Base-by-base conservation (phyloP, 1,284 basidiomycete species). In the Grifola frondosa region DNA sequence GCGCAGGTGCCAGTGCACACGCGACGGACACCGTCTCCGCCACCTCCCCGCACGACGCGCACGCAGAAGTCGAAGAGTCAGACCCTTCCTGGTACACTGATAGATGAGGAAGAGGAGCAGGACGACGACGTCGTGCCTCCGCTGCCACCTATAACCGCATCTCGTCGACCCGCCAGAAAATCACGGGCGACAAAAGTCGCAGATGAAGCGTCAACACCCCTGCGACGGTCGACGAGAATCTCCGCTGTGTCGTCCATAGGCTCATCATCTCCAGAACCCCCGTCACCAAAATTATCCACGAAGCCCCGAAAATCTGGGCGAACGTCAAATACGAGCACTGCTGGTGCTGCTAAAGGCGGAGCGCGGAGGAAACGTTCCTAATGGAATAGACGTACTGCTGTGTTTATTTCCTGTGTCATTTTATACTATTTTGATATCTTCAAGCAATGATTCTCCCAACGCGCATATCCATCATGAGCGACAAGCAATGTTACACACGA, bases 21-120 rank as follows among this genome's bases (percentile, higher is more conserved):
- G 11, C 32, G 30, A 17, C 48, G 44, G 31, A 29, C 19, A 7
- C 41, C 48, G 8, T 34, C 28, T 15, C 50, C 39, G 22, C 47
- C 50, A 10, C 49, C 48, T 16, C 46, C 53, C 22, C 53, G 51
- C 6, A 26, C 49, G 9, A 33, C 47, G 22, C 57, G 47, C 21
- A 25, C 57, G 37, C 54, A 40, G 29, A 56, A 33, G 40, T 34
- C 41, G 58, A 51, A 49, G 54, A 52, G 51, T 35, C 69, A 68
- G 44, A 76, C 68, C 55, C 64, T 85, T 38, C 81, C 82, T 3
- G 82, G 82, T 2, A 65, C 71, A 5, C 62, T 84, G 42, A 70
- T 77, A 58, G 71, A 71, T 22, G 78, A 77, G 5, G 75, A 78
- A 3, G 60, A 64, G 7, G 64, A 67, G 34, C 70, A 75, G 20